Conservation (phyloP, 2,329 filamentous ascomycete species). For the Penicillium thymicola region DNA sequence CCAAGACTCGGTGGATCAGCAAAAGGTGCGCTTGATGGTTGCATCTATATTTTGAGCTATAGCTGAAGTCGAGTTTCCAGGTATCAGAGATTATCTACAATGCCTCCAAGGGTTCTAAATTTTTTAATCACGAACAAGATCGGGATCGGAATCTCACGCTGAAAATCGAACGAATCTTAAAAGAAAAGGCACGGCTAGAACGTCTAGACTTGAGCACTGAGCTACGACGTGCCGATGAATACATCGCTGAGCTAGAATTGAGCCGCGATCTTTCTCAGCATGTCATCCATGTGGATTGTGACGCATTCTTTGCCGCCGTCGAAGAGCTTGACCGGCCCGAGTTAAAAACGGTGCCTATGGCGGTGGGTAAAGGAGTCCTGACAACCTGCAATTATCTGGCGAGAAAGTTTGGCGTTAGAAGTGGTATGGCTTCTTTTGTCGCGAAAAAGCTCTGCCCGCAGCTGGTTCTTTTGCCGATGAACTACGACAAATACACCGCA, state of each 20-base stretch:
- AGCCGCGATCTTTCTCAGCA: conserved; percentile 77
- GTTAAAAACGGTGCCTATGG: conserved; percentile 81
- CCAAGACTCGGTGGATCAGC: conserved; percentile 89
- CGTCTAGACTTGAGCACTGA: conserved; percentile 71
- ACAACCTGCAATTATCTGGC: conserved; percentile 85
- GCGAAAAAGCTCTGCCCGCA: conserved; percentile 90
- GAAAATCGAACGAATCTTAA: conserved; percentile 78
- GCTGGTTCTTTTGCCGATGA: conserved; percentile 75
- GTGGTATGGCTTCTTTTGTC: conserved; percentile 94
- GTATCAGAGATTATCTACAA: conserved; percentile 97
- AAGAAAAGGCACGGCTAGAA: conserved; percentile 72
- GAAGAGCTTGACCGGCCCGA: conserved; percentile 82
- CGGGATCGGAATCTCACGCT: conserved; percentile 78
- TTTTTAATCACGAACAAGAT: conserved; percentile 84
- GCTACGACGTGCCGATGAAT: conserved; percentile 72
- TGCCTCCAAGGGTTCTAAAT: conserved; percentile 93
- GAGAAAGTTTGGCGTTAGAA: conserved; percentile 83
- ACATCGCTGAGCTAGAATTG: conserved; percentile 74
- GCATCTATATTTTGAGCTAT: background rate
- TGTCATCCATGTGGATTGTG: conserved; percentile 91
- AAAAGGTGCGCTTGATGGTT: conserved; percentile 56
- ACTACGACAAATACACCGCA: conserved; percentile 85
- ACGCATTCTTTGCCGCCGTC: conserved; percentile 95
- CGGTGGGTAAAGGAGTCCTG: conserved; percentile 72
- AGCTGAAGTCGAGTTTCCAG: conserved; percentile 37